Percentiles rank a stretch among this genome's conserved stretches.
Evolutionary conservation across 441 rosid species (phyloP).

Genomic region (Pelargonium citronellum): DNA sequence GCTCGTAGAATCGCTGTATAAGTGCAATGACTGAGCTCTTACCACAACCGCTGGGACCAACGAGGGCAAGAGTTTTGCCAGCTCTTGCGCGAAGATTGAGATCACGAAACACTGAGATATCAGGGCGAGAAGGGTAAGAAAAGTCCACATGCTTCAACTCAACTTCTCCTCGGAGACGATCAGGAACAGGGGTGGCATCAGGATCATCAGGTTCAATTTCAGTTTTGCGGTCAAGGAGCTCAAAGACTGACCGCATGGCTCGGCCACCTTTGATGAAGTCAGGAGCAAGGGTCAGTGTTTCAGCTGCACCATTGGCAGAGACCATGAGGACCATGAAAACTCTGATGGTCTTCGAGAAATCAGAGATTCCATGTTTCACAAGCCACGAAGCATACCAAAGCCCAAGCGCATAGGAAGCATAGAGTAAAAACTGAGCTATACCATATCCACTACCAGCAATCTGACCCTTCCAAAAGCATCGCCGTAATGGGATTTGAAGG

Average conservation of each 20-base stretch:
- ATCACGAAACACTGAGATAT: constrained; percentile 75
- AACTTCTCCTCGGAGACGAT: constrained; percentile 79
- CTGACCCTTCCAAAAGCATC: constrained; percentile 99
- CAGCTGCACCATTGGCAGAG: constrained; percentile 98
- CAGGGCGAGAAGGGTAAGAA: constrained; percentile 94
- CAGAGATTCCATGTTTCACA: constrained; percentile 96
- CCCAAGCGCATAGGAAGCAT: constrained; percentile 95
- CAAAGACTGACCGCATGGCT: constrained; percentile 92
- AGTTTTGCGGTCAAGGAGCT: constrained; percentile 92
- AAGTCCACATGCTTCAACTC: constrained; percentile 95
- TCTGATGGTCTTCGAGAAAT: constrained; percentile 92
- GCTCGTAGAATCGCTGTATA: constrained; percentile 77
- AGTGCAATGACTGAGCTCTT: constrained; percentile 91
- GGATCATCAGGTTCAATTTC: constrained; percentile 94
- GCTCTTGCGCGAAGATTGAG: constrained; percentile 83
- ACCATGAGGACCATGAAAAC: constrained; percentile 99
- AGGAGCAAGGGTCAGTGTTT: constrained; percentile 91
- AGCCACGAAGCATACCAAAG: constrained; percentile 99
- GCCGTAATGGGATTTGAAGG: constrained; percentile 69
- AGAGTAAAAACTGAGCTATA: constrained; percentile 85
- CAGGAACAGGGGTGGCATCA: constrained; percentile 83
- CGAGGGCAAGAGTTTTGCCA: constrained; percentile 91
- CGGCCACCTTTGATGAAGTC: constrained; percentile 97
- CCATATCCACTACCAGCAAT: constrained; percentile 97
- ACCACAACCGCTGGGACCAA: constrained; percentile 98